Percentiles rank a stretch among this genome's conserved stretches.
phyloP scores from a whole-genome alignment of 441 rosid species.

The Bocquillonia castaneifolia region DNA sequence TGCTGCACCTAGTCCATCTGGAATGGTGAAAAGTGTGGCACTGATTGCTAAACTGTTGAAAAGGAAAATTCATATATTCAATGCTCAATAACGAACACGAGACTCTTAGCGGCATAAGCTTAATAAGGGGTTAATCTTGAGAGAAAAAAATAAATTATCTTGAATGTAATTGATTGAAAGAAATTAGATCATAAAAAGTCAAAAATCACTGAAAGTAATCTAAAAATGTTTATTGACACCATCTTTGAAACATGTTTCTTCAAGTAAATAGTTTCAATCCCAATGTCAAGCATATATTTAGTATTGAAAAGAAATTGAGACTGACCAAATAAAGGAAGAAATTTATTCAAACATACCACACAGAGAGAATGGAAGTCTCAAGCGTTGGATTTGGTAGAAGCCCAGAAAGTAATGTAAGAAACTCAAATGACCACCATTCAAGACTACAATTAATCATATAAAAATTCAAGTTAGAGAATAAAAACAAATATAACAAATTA shows the following conservation, averaged over 20 bases:
- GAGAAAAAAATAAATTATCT: too few species aligned
- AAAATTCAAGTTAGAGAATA: background rate
- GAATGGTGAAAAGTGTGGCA: slow-evolving; percentile 45
- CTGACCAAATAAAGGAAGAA: too few species aligned
- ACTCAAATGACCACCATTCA: slow-evolving; percentile 76
- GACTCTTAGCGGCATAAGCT: too few species aligned
- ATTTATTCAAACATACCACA: slow-evolving; percentile 67
- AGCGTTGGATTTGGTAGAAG: slow-evolving; percentile 70
- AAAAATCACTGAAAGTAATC: too few species aligned
- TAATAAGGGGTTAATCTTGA: too few species aligned
- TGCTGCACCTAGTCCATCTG: slow-evolving; percentile 54
- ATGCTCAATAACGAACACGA: too few species aligned
- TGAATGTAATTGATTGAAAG: too few species aligned
- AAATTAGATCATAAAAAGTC: too few species aligned
- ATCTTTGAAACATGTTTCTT: too few species aligned
- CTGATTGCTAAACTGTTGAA: slow-evolving; percentile 40
- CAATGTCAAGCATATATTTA: background rate
- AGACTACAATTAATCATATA: slow-evolving; percentile 38
- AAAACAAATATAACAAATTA: background rate
- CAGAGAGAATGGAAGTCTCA: slow-evolving; percentile 66
- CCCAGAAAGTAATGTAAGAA: slow-evolving; percentile 58
- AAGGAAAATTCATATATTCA: background rate
- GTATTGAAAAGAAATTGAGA: too few species aligned
- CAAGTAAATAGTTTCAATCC: too few species aligned
- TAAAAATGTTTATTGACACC: too few species aligned